Percentiles rank a stretch among this genome's conserved stretches.
Conservation (phyloP, 2,329 filamentous ascomycete species). For the Bipolaris bicolor region DNA sequence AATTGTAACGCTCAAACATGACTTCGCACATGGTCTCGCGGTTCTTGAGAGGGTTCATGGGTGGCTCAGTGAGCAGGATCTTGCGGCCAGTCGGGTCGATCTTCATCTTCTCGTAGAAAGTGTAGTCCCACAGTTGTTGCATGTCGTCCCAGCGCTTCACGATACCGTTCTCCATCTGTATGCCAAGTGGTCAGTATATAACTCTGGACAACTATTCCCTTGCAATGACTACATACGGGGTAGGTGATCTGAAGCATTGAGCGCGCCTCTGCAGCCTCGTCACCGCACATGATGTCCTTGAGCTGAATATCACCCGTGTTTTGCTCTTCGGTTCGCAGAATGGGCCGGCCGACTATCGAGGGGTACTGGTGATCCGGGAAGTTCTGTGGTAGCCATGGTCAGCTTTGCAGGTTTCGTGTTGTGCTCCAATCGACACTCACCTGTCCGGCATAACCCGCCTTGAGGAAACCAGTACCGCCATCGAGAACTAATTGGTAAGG, state of each 20-base stretch:
- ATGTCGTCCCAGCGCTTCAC: slow-evolving; percentile 99
- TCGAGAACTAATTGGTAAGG: slow-evolving; percentile 77
- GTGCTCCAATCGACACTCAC: slow-evolving; percentile 51
- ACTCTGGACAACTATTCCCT: slow-evolving; percentile 14
- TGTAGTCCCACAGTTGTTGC: slow-evolving; percentile 99
- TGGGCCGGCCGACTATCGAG: slow-evolving; percentile 96
- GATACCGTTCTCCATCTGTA: slow-evolving; percentile 96
- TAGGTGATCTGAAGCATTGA: slow-evolving; percentile 99
- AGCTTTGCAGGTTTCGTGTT: slow-evolving; percentile 8
- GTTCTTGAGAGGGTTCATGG: slow-evolving; percentile 97
- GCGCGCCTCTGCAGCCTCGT: slow-evolving; percentile 92
- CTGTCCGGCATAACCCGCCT: slow-evolving; percentile 96
- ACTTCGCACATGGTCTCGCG: slow-evolving; percentile 98
- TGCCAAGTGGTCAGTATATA: slow-evolving; percentile 37
- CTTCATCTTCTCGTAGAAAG: slow-evolving; percentile 96
- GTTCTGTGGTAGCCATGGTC: slow-evolving; percentile 64
- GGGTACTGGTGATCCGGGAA: slow-evolving; percentile 99
- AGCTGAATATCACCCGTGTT: slow-evolving; percentile 71
- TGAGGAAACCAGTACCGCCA: slow-evolving; percentile 99
- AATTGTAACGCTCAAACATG: slow-evolving; percentile 97
- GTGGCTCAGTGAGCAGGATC: slow-evolving; percentile 95
- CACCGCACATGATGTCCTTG: slow-evolving; percentile 99
- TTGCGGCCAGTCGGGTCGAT: slow-evolving; percentile 90
- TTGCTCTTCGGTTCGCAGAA: slow-evolving; percentile 93
- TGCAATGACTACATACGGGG: slow-evolving; percentile 63